Conservation (phyloP, 106 monocot genomes). For the Dendrobium chrysotoxum region DNA sequence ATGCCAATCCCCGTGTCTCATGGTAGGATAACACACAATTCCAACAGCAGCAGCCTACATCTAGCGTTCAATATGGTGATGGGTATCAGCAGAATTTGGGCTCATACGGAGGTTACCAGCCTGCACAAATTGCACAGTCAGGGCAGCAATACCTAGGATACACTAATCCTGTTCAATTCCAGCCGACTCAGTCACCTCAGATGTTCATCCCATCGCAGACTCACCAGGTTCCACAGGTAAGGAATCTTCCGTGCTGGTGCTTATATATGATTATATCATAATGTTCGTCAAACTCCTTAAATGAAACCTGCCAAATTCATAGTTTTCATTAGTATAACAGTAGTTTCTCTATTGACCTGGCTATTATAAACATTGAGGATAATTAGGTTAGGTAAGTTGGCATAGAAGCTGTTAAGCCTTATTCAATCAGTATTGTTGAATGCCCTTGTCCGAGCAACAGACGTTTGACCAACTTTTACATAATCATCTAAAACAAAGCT, state of each 20-base stretch:
- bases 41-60: slow-evolving; percentile 21
- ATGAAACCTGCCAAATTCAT: neutral
- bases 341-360: neutral
- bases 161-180: slow-evolving; percentile 17
- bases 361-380: neutral
- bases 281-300: neutral
- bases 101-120: slow-evolving; percentile 53
- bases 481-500: no score
- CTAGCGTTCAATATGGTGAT: slow-evolving; percentile 32
- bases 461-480: neutral
- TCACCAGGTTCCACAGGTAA: slow-evolving; percentile 39
- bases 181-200: slow-evolving; percentile 15
- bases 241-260: neutral
- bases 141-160: slow-evolving; percentile 30
- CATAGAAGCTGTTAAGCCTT: neutral
- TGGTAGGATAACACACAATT: slow-evolving; percentile 24
- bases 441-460: no score
- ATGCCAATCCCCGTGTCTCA: neutral
- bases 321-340: neutral
- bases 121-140: slow-evolving; percentile 22
- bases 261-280: neutral
- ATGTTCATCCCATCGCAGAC: slow-evolving; percentile 72
- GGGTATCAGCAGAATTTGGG: slow-evolving; percentile 37
- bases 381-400: neutral
- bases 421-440: no score